Evolutionary conservation across 148 eudicot genomes (phyloP), one percentile per base, ranked within the genome.

Genomic region (Drosera capensis): DNA sequence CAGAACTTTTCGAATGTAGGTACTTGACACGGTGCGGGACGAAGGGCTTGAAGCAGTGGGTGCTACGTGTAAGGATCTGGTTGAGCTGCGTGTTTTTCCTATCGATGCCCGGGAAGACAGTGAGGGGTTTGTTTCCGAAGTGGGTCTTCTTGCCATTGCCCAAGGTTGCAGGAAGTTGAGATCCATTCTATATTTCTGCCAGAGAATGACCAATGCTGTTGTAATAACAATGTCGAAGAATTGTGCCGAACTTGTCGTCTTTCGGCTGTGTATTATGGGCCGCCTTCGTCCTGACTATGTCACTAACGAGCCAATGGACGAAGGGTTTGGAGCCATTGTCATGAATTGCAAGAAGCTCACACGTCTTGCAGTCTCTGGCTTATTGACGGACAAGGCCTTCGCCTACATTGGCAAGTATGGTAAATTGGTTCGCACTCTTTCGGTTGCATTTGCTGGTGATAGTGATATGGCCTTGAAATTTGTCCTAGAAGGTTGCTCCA

Each of bases 321-420:
- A 73, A 64, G 94, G 94, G 24, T 83, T 83, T 58, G 94, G 94
- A 21, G 88, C 94, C 64, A 83, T 83, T 54, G 94, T 83, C 51
- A 71, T 71, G 77, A 83, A 84, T 54, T 84, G 94, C 54, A 77
- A 74, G 70, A 84, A 79, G 48, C 88, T 84, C 20, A 84, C 94
- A 2, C 73, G 88, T 20, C 73, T 84, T 9, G 88, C 94, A 3
- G 66, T 77, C 20, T 84, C 88, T 31, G 94, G 94, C 25, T 46
- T 84, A 44, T 51, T 84, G 41, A 84, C 94, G 3, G 94, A 84
- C 34, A 56, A 38, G 52, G 94, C 77, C 16, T 84, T 84, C 45
- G 59, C 48, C 43, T 80, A 77, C 55, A 79, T 84, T 34, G 94
- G 94, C 23, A 57, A 58, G 38, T 67, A 79, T 23, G 94, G 88